Conservation (phyloP, 768 basidiomycete species). For the Tylopilus plumbeoviolaceoides region DNA sequence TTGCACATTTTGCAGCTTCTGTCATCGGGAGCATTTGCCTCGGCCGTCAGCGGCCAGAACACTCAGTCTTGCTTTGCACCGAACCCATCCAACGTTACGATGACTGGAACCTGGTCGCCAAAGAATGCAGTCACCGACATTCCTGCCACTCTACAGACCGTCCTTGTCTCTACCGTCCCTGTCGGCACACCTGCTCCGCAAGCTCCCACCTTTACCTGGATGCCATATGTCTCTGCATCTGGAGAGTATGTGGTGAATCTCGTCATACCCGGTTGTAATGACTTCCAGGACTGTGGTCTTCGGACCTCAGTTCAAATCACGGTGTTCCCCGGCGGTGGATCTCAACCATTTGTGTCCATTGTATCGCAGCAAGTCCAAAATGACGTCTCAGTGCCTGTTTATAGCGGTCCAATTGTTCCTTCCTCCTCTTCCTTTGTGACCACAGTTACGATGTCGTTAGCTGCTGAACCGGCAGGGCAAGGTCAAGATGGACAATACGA, state of each 20-base stretch:
- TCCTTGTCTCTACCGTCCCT: constrained; percentile 63
- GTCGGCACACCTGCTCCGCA: constrained; percentile 58
- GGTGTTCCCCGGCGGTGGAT: constrained; percentile 71
- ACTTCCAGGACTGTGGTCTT: constrained; percentile 72
- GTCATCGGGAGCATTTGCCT: constrained; percentile 88
- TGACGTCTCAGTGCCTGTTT: constrained; percentile 63
- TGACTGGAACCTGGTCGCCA: constrained; percentile 67
- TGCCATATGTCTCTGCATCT: constrained; percentile 86
- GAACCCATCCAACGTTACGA: constrained; percentile 60
- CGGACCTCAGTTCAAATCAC: constrained; percentile 82
- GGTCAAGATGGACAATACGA: constrained; percentile 69
- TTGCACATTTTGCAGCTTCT: constrained; percentile 90
- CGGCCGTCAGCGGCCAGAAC: constrained; percentile 60
- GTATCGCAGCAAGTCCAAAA: constrained; percentile 67
- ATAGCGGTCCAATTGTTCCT: constrained; percentile 80
- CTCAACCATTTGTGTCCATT: constrained; percentile 61
- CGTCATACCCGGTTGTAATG: constrained; percentile 80
- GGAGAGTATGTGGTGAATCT: constrained; percentile 85
- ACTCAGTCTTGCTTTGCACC: constrained; percentile 73
- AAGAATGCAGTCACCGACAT: constrained; percentile 67
- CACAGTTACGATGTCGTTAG: constrained; percentile 73
- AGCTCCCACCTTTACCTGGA: constrained; percentile 84
- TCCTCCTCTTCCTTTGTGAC: constrained; percentile 66
- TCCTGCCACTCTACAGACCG: constrained; percentile 72
- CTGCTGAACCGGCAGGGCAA: constrained; percentile 55